A percentile compares a stretch with the other conserved stretches of the same genome.
Evolutionary conservation across 768 basidiomycete genomes (phyloP).

Genomic region (Solioccasus polychromus): DNA sequence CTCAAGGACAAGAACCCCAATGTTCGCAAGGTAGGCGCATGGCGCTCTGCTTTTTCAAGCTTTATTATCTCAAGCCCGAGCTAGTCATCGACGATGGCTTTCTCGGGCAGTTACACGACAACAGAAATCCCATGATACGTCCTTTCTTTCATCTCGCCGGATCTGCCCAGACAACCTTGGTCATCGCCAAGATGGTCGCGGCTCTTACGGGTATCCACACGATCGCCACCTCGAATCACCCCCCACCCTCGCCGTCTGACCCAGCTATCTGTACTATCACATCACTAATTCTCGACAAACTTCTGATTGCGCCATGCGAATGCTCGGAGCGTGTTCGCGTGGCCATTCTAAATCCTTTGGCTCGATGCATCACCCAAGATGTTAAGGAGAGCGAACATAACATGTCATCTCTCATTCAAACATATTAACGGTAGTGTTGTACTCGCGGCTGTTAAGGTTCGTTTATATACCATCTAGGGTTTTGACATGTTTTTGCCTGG

Average conservation of each 20-base stretch:
- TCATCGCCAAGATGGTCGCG: conserved; percentile 94
- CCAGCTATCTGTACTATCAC: conserved; percentile 80
- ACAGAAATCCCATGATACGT: conserved; percentile 94
- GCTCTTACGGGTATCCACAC: conserved; percentile 91
- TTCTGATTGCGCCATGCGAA: conserved; percentile 93
- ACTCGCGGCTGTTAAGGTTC: conserved; percentile 90
- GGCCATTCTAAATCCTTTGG: conserved; percentile 82
- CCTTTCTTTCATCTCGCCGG: not conserved
- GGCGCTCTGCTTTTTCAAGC: conserved; percentile 93
- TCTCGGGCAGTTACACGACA: conserved; percentile 80
- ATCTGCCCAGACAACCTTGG: conserved; percentile 26
- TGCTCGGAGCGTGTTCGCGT: conserved; percentile 99
- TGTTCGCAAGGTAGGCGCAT: conserved; percentile 97
- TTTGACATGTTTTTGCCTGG: conserved; percentile 35
- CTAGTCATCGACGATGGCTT: conserved; percentile 95
- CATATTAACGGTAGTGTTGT: conserved; percentile 96
- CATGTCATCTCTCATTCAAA: conserved; percentile 98
- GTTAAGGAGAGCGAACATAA: conserved; percentile 96
- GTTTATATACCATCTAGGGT: conserved; percentile 10
- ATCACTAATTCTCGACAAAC: conserved; percentile 76
- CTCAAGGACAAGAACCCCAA: conserved; percentile 96
- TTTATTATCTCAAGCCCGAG: conserved; percentile 96
- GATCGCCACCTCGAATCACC: conserved; percentile 52
- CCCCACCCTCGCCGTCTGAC: conserved; percentile 53
- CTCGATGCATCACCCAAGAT: conserved; percentile 79